A percentile compares a stretch with the other conserved stretches of the same genome.
Conservation (phyloP, 345 rosid genomes). For the Brassica juncea region DNA sequence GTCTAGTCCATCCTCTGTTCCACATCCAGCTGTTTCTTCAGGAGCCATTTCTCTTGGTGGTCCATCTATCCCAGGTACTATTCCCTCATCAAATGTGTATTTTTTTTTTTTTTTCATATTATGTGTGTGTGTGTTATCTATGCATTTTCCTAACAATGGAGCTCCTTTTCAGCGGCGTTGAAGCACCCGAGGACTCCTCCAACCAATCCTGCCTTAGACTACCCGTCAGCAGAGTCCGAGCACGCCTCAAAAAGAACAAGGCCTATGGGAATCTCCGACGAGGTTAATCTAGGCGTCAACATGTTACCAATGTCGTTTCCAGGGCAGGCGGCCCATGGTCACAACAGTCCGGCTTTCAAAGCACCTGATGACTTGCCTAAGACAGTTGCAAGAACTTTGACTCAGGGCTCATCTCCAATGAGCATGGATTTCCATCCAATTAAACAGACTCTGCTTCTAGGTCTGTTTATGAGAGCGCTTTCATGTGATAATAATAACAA, state of each 20-base stretch:
- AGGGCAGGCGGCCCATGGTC: constrained; percentile 62
- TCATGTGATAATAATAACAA: not conserved
- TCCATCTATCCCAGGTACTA: constrained; percentile 75
- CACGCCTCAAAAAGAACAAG: constrained; percentile 88
- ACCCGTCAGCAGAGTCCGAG: constrained; percentile 88
- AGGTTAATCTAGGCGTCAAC: constrained; percentile 80
- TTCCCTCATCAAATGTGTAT: constrained; percentile 1
- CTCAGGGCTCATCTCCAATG: constrained; percentile 93
- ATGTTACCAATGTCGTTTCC: constrained; percentile 80
- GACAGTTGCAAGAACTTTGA: constrained; percentile 63
- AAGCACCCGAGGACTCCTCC: constrained; percentile 95
- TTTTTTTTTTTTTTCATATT: not conserved
- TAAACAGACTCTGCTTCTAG: constrained; percentile 86
- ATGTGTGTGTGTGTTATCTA: not conserved
- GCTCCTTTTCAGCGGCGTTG: constrained; percentile 58
- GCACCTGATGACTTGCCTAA: constrained; percentile 88
- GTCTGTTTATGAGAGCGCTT: constrained; percentile 42
- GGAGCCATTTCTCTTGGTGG: constrained; percentile 85
- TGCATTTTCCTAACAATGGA: constrained; percentile 16
- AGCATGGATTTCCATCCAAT: constrained; percentile 98
- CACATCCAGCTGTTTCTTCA: constrained; percentile 82
- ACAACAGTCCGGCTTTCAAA: constrained; percentile 65
- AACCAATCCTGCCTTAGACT: constrained; percentile 74
- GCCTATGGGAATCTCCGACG: constrained; percentile 87
- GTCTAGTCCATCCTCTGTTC: constrained; percentile 80